Evolutionary conservation across 768 basidiomycete genomes (phyloP).

Genomic region (Tephrocybe sp.): DNA sequence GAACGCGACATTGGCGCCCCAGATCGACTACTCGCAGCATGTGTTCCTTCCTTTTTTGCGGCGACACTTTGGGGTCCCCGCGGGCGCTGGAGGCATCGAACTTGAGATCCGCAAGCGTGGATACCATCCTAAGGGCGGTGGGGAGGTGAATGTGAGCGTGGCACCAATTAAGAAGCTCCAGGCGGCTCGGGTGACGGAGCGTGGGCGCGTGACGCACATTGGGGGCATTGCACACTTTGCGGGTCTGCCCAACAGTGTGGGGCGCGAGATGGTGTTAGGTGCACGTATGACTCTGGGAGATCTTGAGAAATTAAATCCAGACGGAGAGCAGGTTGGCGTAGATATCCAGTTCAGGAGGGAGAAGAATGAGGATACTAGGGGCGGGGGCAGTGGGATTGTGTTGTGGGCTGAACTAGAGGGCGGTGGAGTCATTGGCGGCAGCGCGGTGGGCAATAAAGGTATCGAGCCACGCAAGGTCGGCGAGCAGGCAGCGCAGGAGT

Average conservation of each 20-base stretch:
- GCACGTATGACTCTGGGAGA: conserved; percentile 44
- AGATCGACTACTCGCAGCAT: conserved; percentile 69
- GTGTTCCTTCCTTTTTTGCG: conserved; percentile 70
- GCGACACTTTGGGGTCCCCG: conserved; percentile 46
- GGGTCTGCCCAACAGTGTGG: conserved; percentile 57
- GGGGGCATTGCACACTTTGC: conserved; percentile 66
- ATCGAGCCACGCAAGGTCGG: conserved; percentile 49
- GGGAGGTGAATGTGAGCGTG: conserved; percentile 49
- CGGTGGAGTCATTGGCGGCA: conserved; percentile 70
- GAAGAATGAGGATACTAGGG: conserved; percentile 43
- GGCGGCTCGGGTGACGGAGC: conserved; percentile 49
- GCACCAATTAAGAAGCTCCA: conserved; percentile 34
- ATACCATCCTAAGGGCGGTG: conserved; percentile 76
- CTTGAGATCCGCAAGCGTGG: conserved; percentile 59
- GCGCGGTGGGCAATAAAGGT: conserved; percentile 59
- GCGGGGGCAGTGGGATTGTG: conserved; percentile 70
- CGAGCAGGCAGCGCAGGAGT: conserved; percentile 57
- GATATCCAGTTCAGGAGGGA: conserved; percentile 43
- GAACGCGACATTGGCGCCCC: conserved; percentile 70
- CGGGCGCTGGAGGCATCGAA: conserved; percentile 30
- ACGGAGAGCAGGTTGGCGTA: conserved; percentile 31
- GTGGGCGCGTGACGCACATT: conserved; percentile 52
- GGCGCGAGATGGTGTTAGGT: conserved; percentile 55
- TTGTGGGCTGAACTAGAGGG: conserved; percentile 73
- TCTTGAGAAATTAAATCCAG: conserved; percentile 16